Evolutionary conservation across 1,139 yeast genomes (phyloP).

Genomic region (Yueomyces sp.): DNA sequence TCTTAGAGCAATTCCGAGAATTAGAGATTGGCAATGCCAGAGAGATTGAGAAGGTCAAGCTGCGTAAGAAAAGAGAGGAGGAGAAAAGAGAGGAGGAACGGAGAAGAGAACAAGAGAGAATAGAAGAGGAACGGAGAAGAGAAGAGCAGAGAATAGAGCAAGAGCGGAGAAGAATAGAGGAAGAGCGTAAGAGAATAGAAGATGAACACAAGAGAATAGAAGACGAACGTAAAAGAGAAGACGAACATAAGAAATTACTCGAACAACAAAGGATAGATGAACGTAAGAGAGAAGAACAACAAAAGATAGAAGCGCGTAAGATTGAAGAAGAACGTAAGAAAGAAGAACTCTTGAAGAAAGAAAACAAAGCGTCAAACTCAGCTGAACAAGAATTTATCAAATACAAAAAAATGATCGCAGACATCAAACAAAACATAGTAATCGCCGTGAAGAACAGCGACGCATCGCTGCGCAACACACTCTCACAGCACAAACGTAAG

Average conservation of each 20-base stretch:
- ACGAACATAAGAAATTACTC: background rate
- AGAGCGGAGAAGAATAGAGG: constrained; percentile 2
- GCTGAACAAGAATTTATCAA: constrained; percentile 38
- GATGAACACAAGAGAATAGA: constrained; percentile 1
- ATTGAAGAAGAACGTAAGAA: constrained; percentile 1
- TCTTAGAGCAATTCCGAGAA: constrained; percentile 3
- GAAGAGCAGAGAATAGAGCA: constrained; percentile 3
- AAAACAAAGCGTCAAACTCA: constrained; percentile 11
- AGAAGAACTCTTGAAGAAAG: constrained; percentile 7
- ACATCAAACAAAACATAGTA: constrained; percentile 48
- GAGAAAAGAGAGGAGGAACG: constrained; percentile 2
- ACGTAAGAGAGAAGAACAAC: constrained; percentile 6
- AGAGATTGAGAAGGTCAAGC: constrained; percentile 5
- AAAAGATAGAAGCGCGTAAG: constrained; percentile 4
- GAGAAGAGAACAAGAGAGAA: constrained; percentile 3
- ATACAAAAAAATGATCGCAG: constrained; percentile 42
- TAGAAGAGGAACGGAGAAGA: constrained; percentile 3
- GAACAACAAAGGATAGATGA: constrained; percentile 4
- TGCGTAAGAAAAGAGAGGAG: constrained; percentile 5
- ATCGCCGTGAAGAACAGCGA: constrained; percentile 34
- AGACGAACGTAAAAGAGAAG: constrained; percentile 1
- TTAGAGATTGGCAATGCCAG: constrained; percentile 4
- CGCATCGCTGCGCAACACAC: constrained; percentile 29
- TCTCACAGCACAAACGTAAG: constrained; percentile 45
- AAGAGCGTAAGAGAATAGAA: constrained; percentile 1